These are phyloP conservation scores for Exobasidium cylindrosporum DNA, from an alignment of 1,284 basidiomycete species.

Conservation along the genomic window DNA sequence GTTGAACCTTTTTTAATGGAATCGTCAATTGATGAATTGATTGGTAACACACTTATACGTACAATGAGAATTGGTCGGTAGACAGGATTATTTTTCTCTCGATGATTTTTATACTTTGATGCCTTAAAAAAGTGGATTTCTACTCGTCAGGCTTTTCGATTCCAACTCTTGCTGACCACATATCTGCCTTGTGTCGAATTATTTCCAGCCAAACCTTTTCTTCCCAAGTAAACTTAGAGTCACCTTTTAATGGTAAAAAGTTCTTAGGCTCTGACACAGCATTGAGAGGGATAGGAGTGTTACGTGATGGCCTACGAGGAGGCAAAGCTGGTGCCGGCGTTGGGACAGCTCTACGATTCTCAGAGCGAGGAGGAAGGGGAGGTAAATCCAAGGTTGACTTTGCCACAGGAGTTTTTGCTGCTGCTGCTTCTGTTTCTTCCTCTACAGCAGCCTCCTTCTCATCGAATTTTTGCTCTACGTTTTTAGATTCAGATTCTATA, in stretches of 20 bases:
- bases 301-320: conserved; percentile 19
- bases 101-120: background rate
- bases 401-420: background rate
- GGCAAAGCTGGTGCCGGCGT: conserved; percentile 17
- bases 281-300: background rate
- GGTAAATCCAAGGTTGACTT: conserved; percentile 1
- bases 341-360: conserved; percentile 2
- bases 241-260: conserved; percentile 20
- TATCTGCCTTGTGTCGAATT: conserved; percentile 41
- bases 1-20: background rate
- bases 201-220: conserved; percentile 47
- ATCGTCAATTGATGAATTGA: background rate
- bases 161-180: conserved; percentile 35
- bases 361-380: conserved; percentile 13
- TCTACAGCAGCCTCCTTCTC: background rate
- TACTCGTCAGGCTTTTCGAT: background rate
- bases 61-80: no score
- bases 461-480: conserved; percentile 9
- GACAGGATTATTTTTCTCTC: no score
- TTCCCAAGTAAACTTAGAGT: conserved; percentile 37
- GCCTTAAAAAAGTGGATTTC: background rate
- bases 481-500: background rate
- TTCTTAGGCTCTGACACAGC: background rate
- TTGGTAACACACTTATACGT: background rate
- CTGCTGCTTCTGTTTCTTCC: background rate